Evolutionary conservation across 305 asterid genomes (phyloP).

Genomic region (Fraxinus angustifolia): DNA sequence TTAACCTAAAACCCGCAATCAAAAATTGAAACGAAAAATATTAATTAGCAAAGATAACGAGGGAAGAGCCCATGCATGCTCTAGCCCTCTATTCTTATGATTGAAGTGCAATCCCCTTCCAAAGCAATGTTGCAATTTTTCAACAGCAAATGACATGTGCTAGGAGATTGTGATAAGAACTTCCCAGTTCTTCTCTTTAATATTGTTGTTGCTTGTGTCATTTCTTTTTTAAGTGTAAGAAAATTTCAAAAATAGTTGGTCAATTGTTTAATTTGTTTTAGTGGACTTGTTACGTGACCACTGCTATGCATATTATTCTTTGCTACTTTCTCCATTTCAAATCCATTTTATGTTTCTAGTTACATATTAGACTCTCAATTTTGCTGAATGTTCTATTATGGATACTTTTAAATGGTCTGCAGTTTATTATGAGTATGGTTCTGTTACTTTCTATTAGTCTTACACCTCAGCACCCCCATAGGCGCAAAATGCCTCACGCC

Average conservation of each 20-base stretch:
- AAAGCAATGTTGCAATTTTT: background rate
- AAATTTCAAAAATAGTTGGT: background rate
- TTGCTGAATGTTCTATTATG: background rate
- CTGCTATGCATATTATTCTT: background rate
- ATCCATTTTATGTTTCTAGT: background rate
- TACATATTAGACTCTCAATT: background rate
- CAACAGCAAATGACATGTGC: background rate
- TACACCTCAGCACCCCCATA: background rate
- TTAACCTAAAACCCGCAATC: background rate
- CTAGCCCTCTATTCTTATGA: background rate
- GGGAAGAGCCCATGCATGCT: background rate
- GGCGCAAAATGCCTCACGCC: background rate
- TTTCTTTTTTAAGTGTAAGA: background rate
- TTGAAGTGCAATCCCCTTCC: background rate
- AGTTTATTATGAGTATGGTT: background rate
- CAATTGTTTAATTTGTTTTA: background rate
- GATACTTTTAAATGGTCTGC: background rate
- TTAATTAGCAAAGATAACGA: background rate
- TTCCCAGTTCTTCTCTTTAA: background rate
- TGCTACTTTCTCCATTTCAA: background rate
- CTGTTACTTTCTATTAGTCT: background rate
- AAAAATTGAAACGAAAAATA: background rate
- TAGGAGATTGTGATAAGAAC: background rate
- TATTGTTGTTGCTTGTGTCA: background rate
- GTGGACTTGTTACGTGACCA: background rate